Evolutionary conservation across 140 eudicot genomes (phyloP), one percentile per base, ranked within the genome.

Genomic region (Anethum foeniculum): DNA sequence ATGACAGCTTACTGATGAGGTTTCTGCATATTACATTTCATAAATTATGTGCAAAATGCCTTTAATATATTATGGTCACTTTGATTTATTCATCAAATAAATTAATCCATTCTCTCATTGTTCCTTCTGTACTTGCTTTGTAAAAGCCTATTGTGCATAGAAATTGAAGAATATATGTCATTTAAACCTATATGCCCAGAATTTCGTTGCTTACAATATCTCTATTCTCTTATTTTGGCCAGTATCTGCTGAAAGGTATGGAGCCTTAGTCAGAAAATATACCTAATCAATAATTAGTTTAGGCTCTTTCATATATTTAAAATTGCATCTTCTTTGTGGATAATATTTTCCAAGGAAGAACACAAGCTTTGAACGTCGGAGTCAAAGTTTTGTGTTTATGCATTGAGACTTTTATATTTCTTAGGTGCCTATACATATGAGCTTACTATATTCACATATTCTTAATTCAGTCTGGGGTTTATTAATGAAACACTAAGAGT

Each of bases 1-100:
- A 88, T 75, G 90, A 91, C 75, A 79, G 64, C 75, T 86, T 93
- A 67, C 81, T 93, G 79, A 75, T 83, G 81, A 90, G 98, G 97
- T 86, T 76, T 27, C 80, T 76, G 86, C 64, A 80, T 65, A 78
- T 58, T 7, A 52, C 47, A 30, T 52, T 32, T 25, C 15, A 30
- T 5, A 27, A 1, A 36, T 32, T 30, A 21, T 15, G 79, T 46
- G 78, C 72, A 80, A 30, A 49, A 27, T 58, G 5, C 58, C 11
- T 44, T 7, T 44, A 3, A 28, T 76, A 6, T 28, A 21, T 75
- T 72, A 23, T 30, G 18, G 10, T 76, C 54, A 6, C 62, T 23
- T 75, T 4, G 7, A 1, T 5, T 76, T 76, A 32, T 2, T 9
- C 65, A 13, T 46, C 18, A 21, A 27, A 41, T 49, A 39, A 4